Base-by-base conservation (phyloP, 2,329 filamentous ascomycete genomes). In the Clonostachys rosea region DNA sequence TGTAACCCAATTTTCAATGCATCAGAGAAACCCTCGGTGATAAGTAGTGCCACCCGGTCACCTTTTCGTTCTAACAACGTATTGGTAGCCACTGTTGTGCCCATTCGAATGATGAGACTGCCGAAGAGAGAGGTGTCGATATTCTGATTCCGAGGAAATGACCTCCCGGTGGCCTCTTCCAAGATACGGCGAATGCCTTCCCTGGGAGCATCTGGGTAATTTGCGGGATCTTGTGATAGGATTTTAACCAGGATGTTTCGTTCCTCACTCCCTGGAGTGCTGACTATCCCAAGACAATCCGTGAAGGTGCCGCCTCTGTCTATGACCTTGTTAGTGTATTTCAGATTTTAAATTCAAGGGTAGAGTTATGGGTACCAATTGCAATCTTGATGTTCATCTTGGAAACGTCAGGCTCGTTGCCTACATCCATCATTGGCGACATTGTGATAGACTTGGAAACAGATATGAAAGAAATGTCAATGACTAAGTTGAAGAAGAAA, bases 201-300 rank as follows among this genome's bases (percentile, higher is more conserved):
- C 14, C 95, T 78, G 3, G 91, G 91, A 11, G 91, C 91, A 73
- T 96, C 91, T n/a, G 84, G 76, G 69, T 96, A 96, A 70, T 96
- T 95, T 46, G 82, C 77, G 3, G 91, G 91, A 63, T 96, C 91
- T 57, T 91, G 89, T 2, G 90, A 95, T 16, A 95, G 80, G 3
- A 95, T 80, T 69, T 95, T 95, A 67, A 94, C 89, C 45, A 94
- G 24, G 24, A 30, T 30, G 24, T 30, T 75, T 44, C 91, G 77
- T 61, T 92, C 87, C 9, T 37, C 36, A 62, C 91, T 81, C 76
- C 87, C 53, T 74, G 84, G 56, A 78, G 86, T 80, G 56, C 91
- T 92, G 7, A 30, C 36, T 39, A 17, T 39, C 53, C 89, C 90
- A 20, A 95, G 87, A 61, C 89, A 95, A 68, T 96, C 91, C 35